These are phyloP conservation scores for Pyrenopolyporus hunteri DNA, from an alignment of 495 filamentous ascomycete genomes.

Conservation along the genomic window DNA sequence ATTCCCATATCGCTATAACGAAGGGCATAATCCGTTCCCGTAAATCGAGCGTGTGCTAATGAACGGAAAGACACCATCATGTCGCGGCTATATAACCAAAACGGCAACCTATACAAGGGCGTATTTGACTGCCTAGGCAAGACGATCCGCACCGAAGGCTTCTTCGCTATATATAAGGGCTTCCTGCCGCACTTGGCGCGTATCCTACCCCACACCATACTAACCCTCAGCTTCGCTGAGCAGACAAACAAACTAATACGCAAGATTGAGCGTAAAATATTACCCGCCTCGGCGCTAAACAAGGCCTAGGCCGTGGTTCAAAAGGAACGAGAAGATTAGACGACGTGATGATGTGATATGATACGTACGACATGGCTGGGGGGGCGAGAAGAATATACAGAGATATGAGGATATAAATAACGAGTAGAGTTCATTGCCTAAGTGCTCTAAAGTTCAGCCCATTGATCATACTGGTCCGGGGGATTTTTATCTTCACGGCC, in stretches of 20 bases:
- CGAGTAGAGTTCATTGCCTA: too few relatives aligned
- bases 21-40: background rate
- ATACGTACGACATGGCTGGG: too few relatives aligned
- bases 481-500: too few relatives aligned
- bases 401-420: too few relatives aligned
- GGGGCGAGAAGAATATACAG: too few relatives aligned
- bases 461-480: too few relatives aligned
- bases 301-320: conserved; percentile 18
- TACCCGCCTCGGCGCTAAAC: conserved; percentile 46
- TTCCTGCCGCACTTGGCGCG: conserved; percentile 93
- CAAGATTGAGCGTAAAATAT: conserved; percentile 72
- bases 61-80: conserved; percentile 84
- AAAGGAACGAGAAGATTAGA: background rate
- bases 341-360: background rate
- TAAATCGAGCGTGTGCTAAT: conserved; percentile 5
- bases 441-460: too few relatives aligned
- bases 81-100: conserved; percentile 98
- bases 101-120: conserved; percentile 90
- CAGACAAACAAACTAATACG: conserved; percentile 94
- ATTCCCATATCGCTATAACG: background rate
- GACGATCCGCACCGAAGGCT: conserved; percentile 88
- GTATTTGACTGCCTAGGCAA: conserved; percentile 91
- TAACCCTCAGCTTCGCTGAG: conserved; percentile 92
- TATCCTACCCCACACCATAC: conserved; percentile 92
- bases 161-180: conserved; percentile 96